phyloP scores from a whole-genome alignment of 495 filamentous ascomycete species.

The Penicillium roqueforti region DNA sequence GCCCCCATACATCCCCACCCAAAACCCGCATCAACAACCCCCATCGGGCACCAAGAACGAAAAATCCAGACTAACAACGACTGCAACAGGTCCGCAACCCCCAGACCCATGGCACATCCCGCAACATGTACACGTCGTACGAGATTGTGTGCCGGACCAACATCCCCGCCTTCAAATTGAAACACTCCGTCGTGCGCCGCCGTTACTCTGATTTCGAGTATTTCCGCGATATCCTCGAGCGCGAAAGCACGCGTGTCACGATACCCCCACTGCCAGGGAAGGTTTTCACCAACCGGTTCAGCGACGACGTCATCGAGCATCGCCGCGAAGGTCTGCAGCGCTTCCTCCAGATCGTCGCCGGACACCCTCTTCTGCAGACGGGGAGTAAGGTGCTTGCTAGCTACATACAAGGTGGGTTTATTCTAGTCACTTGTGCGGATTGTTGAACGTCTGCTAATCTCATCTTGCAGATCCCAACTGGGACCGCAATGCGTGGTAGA shows the following conservation, averaged over 20 bases:
- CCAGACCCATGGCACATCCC: conserved; percentile 89
- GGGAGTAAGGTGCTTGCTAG: conserved; percentile 93
- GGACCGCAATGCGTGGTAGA: conserved; percentile 40
- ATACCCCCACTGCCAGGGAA: conserved; percentile 96
- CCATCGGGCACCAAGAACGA: background rate
- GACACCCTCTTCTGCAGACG: conserved; percentile 93
- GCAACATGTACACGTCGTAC: conserved; percentile 98
- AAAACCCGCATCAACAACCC: conserved; percentile 1
- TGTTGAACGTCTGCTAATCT: conserved; percentile 1
- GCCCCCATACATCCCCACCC: conserved; percentile 6
- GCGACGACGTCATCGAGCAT: conserved; percentile 97
- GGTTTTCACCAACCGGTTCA: conserved; percentile 97
- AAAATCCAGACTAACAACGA: conserved; percentile 5
- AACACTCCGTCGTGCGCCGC: conserved; percentile 77
- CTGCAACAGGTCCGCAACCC: conserved; percentile 72
- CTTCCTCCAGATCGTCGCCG: conserved; percentile 96
- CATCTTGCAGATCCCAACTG: conserved; percentile 30
- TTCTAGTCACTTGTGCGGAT: background rate
- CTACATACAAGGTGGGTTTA: conserved; percentile 84
- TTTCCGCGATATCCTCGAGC: conserved; percentile 96
- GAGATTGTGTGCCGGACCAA: conserved; percentile 96
- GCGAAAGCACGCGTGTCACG: conserved; percentile 87
- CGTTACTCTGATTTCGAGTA: conserved; percentile 98
- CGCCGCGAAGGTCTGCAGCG: conserved; percentile 86
- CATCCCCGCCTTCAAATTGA: conserved; percentile 96